Conservation (phyloP, 768 basidiomycete species). For the Mrakia hoshinonis region DNA sequence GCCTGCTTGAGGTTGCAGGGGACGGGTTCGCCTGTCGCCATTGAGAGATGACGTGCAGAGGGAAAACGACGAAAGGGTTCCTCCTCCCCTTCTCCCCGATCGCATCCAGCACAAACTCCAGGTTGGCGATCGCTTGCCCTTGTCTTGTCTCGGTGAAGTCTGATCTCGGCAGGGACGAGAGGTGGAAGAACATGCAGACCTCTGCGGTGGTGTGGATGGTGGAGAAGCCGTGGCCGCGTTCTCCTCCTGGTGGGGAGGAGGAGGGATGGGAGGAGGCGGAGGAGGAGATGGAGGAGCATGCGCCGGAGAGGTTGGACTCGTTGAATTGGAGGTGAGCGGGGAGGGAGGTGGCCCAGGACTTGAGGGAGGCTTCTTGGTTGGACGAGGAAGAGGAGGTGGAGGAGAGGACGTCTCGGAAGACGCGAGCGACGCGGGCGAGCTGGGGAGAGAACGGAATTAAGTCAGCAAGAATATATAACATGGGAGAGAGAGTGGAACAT, state of each 20-base stretch:
- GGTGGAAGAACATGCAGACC: constrained; percentile 24
- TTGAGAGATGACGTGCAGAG: constrained; percentile 13
- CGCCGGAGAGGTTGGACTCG: constrained; percentile 23
- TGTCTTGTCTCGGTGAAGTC: neutral
- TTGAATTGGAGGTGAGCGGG: constrained; percentile 20
- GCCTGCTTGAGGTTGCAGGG: neutral
- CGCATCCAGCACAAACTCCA: constrained; percentile 19
- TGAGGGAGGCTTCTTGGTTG: constrained; percentile 24
- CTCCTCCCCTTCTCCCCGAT: constrained; percentile 19
- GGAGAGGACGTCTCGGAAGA: constrained; percentile 23
- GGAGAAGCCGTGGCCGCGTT: constrained; percentile 12
- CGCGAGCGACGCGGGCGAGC: constrained; percentile 23
- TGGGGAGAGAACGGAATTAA: neutral
- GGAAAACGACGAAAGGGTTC: constrained; percentile 22
- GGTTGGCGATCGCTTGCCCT: constrained; percentile 14
- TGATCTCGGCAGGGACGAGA: neutral
- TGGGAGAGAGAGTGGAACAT: too few species aligned
- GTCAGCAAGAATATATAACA: neutral
- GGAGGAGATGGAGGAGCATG: too few species aligned
- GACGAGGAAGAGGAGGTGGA: neutral
- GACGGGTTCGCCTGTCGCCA: neutral
- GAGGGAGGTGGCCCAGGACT: constrained; percentile 17
- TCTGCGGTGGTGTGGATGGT: constrained; percentile 23
- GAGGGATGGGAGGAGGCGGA: too few species aligned
- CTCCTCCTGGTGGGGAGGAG: too few species aligned